Base-by-base conservation (phyloP, 2,329 filamentous ascomycete genomes). In the Didymellaceae sp. region DNA sequence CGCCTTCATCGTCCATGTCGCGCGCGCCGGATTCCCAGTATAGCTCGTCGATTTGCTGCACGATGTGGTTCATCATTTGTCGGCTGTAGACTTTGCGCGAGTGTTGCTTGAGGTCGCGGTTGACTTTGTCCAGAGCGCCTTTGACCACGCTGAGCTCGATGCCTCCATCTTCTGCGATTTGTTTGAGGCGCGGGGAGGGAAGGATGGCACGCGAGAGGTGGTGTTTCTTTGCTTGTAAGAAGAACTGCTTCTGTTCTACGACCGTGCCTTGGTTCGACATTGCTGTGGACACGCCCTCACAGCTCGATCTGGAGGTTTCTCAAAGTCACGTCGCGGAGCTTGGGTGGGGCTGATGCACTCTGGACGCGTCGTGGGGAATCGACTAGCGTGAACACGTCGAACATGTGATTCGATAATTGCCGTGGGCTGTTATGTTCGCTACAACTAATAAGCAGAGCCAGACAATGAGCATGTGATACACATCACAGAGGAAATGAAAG, bases 1-100 rank as follows among this genome's bases (percentile, higher is more conserved):
- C 42, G 5, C 49, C 53, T 4, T 62, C 61, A 5, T 57, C 51
- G 20, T 62, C 59, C n/a, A 55, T 16, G 7, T 57, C 73, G 17
- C 72, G 72, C 11, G 68, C 76, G 5, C 75, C 79, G 1, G 75
- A 74, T 32, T 76, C 74, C 70, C 80, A 80, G 68, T 90, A 90
- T 34, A 88, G 74, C 38, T 74, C 73, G 70, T 89, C 86, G 32
- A 91, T 84, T 74, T 91, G 87, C 75, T 89, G 86, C 2, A 87
- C 86, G 14, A 90, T 81, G 62, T 89, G 86, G 26, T 87, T 81
- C 42, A 81, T 84, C n/a, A 87, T 86, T 60, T 88, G 85, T 0
- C 86, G 81, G 13, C 85, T 81, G 67, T 89, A 89, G 5, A 85
- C 84, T 46, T 85, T 80, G 26, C 82, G 82, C 22, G 80, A 80